Percentiles rank a stretch among this genome's conserved stretches.
Conservation (phyloP, 2,329 filamentous ascomycete genomes). For the Lachnellula hyalina region DNA sequence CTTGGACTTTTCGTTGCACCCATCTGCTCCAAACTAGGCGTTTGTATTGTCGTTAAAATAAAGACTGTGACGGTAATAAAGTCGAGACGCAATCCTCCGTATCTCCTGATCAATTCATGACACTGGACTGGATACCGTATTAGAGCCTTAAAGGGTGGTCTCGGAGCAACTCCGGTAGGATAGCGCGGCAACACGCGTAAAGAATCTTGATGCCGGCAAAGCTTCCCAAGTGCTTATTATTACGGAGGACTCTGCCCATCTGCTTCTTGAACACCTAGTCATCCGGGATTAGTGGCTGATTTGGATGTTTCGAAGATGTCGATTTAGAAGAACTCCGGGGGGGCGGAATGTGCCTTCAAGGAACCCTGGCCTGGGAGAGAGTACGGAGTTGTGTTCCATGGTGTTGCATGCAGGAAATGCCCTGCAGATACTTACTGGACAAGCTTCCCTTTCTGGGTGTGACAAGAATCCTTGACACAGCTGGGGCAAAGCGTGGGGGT, state of each 20-base stretch:
- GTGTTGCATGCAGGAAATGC: background rate
- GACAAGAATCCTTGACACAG: constrained; percentile 21
- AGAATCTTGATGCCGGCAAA: background rate
- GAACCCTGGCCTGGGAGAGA: background rate
- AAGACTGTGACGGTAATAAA: too few relatives aligned
- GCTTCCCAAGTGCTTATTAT: background rate
- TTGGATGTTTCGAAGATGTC: background rate
- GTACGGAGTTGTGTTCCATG: background rate
- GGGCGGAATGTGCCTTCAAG: background rate
- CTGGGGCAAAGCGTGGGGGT: constrained; percentile 11
- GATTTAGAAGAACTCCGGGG: background rate
- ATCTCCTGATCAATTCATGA: too few relatives aligned
- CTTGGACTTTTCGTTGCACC: too few relatives aligned
- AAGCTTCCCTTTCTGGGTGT: constrained; percentile 5
- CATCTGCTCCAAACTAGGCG: too few relatives aligned
- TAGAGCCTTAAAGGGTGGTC: too few relatives aligned
- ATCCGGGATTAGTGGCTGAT: background rate
- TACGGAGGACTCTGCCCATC: background rate
- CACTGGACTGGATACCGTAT: too few relatives aligned
- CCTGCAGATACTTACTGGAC: background rate
- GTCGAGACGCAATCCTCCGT: too few relatives aligned
- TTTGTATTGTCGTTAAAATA: too few relatives aligned
- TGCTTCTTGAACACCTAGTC: background rate
- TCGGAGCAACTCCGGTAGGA: too few relatives aligned
- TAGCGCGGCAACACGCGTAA: too few relatives aligned